These are phyloP conservation scores for Euphorbia peplus DNA, from an alignment of 345 rosid species.

Conservation along the genomic window DNA sequence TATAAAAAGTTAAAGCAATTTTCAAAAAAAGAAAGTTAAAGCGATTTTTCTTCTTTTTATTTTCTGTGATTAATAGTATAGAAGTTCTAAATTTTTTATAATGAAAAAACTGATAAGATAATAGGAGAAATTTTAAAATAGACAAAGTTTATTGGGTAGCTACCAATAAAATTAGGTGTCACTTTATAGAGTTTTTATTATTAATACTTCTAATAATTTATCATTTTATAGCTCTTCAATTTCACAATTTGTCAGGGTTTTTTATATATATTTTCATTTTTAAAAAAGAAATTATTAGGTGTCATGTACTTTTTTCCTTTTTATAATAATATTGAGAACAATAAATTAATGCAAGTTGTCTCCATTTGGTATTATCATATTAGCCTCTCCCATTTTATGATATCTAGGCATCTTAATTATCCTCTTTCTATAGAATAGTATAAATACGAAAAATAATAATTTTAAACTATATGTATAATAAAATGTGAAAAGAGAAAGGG, in stretches of 20 bases:
- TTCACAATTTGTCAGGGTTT: conserved; percentile 6
- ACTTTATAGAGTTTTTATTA: neutral
- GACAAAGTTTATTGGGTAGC: neutral
- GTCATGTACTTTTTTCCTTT: neutral
- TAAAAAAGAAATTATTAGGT: neutral
- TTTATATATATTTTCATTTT: neutral
- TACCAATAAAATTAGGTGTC: too few relatives aligned
- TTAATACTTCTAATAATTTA: too few relatives aligned
- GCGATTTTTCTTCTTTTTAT: neutral
- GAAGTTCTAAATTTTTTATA: too few relatives aligned
- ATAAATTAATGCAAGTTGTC: conserved; percentile 11
- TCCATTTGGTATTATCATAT: neutral
- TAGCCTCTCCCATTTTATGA: neutral
- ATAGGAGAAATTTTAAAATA: too few relatives aligned
- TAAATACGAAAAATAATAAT: too few relatives aligned
- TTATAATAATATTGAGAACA: neutral
- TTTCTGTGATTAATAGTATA: neutral
- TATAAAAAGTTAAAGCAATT: too few relatives aligned
- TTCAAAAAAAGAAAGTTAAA: too few relatives aligned
- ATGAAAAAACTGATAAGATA: too few relatives aligned
- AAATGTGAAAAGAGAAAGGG: neutral
- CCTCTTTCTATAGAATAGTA: neutral
- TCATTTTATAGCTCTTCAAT: neutral
- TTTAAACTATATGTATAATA: neutral
- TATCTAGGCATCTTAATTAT: conserved; percentile 4